Conservation (phyloP, 2,329 filamentous ascomycete species). For the Pyricularia sp. region DNA sequence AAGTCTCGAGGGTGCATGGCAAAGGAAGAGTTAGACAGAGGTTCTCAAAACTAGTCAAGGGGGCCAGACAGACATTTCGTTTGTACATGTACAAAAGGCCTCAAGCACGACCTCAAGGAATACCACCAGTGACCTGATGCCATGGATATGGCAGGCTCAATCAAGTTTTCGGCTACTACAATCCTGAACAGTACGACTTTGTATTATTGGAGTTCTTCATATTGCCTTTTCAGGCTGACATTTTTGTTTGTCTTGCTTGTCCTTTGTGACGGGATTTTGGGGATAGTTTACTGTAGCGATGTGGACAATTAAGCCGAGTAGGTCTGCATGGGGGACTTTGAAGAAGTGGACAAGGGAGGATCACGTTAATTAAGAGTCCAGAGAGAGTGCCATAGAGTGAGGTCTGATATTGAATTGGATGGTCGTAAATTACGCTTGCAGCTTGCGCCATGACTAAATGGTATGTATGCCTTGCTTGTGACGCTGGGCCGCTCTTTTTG, state of each 20-base stretch:
- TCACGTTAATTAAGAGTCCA: not conserved
- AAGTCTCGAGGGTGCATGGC: not conserved
- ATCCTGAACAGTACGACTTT: not conserved
- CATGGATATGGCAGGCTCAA: not conserved
- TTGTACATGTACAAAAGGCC: not conserved
- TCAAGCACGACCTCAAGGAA: not conserved
- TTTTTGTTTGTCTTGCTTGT: not conserved
- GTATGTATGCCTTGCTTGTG: not conserved
- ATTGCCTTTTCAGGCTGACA: not conserved
- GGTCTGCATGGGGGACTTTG: not conserved
- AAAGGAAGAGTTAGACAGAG: slow-evolving; percentile 2
- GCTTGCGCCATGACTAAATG: not conserved
- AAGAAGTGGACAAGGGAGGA: not conserved
- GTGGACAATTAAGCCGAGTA: not conserved
- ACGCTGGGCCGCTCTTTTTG: not conserved
- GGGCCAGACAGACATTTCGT: slow-evolving; percentile 1
- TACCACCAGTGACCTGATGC: not conserved
- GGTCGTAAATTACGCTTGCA: not conserved
- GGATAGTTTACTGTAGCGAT: not conserved
- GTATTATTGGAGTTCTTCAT: not conserved
- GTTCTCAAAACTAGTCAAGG: slow-evolving; percentile 6
- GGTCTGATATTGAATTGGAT: not conserved
- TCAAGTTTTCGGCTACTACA: not conserved
- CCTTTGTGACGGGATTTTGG: not conserved
- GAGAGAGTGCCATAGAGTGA: not conserved